Base-by-base conservation (phyloP, 768 basidiomycete genomes). In the Podaxis sp. region DNA sequence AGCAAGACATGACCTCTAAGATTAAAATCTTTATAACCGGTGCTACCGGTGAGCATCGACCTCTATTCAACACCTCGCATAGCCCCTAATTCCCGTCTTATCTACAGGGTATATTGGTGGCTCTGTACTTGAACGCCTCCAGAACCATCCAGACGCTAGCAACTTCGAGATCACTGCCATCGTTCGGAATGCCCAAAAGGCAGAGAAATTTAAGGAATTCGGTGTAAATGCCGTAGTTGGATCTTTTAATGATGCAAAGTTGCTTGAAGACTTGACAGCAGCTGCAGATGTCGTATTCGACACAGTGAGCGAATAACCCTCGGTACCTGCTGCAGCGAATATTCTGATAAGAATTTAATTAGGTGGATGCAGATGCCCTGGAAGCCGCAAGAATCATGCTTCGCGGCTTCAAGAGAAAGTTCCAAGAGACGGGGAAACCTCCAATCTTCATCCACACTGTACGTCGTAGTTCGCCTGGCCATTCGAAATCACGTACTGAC, bases 71-170 rank as follows among this genome's bases (percentile, higher is more conserved):
- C 40, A 41, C 13, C 17, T 49, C 8, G 22, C 47, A 6, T 4
- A 5, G 9, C 17, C n/a, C n/a, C 22, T 49, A 7, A 49, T 3
- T 22, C 19, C 8, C 15, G 22, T 22, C 24, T 56, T 8, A 24
- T 43, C 15, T 22, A 4, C 47, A 71, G 82, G 82, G 19, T 84
- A 82, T 69, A 76, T 84, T 58, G 83, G 83, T 5, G 80, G 82
- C 52, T 67, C 79, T 7, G 74, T 82, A 33, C 74, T 85, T 24
- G 53, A 70, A 19, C 77, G 74, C 19, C 74, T 85, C 52, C 71
- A 83, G 7, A 61, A 64, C 1, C 79, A 77, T 55, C 71, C 78
- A 1, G 68, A 76, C 7, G 67, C 71, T 37, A 51, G 67, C 13
- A 69, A 70, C 7, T 75, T 80, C 61, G 71, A 75, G 12, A 77